Conservation (phyloP, 2,329 filamentous ascomycete genomes). For the Colletotrichum gloeosporioides region DNA sequence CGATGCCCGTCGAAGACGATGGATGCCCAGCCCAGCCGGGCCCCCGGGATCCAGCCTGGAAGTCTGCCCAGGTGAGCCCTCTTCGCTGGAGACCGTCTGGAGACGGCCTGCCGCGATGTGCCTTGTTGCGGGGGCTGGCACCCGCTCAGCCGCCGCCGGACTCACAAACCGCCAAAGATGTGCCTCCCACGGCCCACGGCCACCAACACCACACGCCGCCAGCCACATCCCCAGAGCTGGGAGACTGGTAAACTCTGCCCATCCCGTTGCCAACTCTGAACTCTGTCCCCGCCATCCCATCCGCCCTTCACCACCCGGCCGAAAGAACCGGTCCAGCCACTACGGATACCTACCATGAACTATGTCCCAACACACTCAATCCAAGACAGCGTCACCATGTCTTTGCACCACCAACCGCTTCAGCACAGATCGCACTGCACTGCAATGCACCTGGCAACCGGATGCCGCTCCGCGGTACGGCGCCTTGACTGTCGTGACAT, state of each 20-base stretch:
- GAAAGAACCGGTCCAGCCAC: not conserved
- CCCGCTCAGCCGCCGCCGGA: slow-evolving; percentile 8
- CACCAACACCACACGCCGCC: not conserved
- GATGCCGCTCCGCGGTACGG: not conserved
- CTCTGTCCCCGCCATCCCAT: not conserved
- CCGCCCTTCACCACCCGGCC: not conserved
- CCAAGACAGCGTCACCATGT: not conserved
- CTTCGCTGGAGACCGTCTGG: not conserved
- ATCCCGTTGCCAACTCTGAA: not conserved
- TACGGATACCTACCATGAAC: not conserved
- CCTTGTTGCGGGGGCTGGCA: slow-evolving; percentile 8
- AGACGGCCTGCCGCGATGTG: slow-evolving; percentile 5
- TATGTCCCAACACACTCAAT: not conserved
- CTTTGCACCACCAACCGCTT: not conserved
- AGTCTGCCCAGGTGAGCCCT: slow-evolving; percentile 1
- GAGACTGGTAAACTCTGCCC: not conserved
- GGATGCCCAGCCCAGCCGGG: slow-evolving; percentile 5
- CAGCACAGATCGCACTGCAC: not conserved
- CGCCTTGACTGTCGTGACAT: not conserved
- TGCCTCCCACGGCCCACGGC: not conserved
- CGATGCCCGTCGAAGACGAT: slow-evolving; percentile 1
- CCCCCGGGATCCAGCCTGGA: slow-evolving; percentile 13
- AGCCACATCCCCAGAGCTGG: not conserved
- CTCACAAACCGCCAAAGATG: not conserved
- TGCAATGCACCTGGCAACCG: not conserved